Evolutionary conservation across 2,329 filamentous ascomycete species (phyloP).

Genomic region (Colletotrichum viniferum): DNA sequence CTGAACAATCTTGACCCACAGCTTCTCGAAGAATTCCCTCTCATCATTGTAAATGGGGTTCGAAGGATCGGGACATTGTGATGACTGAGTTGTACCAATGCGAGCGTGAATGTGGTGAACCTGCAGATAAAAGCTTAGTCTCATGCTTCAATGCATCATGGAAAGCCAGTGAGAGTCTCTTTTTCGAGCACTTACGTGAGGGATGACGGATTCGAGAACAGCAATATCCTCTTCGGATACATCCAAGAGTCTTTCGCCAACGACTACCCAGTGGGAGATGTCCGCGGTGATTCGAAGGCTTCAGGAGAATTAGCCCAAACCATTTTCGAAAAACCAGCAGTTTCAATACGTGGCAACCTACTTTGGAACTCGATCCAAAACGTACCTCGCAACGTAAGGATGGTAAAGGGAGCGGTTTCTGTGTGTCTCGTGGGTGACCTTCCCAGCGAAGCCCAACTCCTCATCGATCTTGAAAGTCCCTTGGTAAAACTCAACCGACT

Average conservation of each 20-base stretch:
- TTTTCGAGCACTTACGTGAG: slow-evolving; percentile 27
- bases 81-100: slow-evolving; percentile 39
- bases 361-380: slow-evolving; percentile 33
- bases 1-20: slow-evolving; percentile 25
- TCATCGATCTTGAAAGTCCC: slow-evolving; percentile 32
- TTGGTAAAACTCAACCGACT: slow-evolving; percentile 36
- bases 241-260: slow-evolving; percentile 26
- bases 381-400: slow-evolving; percentile 30
- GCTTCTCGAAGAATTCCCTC: slow-evolving; percentile 33
- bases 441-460: slow-evolving; percentile 32
- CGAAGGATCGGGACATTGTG: slow-evolving; percentile 38
- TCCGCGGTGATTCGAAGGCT: slow-evolving; percentile 29
- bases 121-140: slow-evolving; percentile 17
- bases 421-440: slow-evolving; percentile 36
- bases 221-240: slow-evolving; percentile 23
- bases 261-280: slow-evolving; percentile 30
- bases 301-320: neutral
- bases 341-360: slow-evolving; percentile 9
- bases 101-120: slow-evolving; percentile 38
- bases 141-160: neutral
- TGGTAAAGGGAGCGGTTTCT: slow-evolving; percentile 35
- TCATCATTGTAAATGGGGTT: slow-evolving; percentile 32
- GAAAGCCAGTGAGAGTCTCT: neutral
- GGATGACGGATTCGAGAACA: slow-evolving; percentile 27
- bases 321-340: neutral